Evolutionary conservation across 352 stramenopile genomes (phyloP).

Genomic region (Pythium aphanidermatum): DNA sequence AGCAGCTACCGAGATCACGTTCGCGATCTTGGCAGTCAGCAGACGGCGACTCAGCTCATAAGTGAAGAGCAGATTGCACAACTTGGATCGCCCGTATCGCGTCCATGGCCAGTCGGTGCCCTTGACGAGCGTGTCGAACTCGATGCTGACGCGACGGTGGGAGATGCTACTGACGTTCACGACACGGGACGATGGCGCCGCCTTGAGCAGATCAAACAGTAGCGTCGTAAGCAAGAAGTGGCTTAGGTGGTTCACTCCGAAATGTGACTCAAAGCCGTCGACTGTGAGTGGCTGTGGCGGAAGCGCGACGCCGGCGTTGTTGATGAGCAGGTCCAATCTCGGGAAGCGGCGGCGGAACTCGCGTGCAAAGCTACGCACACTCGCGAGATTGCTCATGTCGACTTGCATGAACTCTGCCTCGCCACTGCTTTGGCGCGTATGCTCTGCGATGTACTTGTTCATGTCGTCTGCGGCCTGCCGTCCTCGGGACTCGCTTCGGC

Average conservation of each 20-base stretch:
- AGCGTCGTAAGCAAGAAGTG: conserved; percentile 59
- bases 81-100: conserved; percentile 22
- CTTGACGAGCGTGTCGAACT: conserved; percentile 10
- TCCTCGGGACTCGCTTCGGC: conserved; percentile 27
- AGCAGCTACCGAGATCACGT: conserved; percentile 20
- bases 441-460: neutral
- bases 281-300: conserved; percentile 22
- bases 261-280: conserved; percentile 52
- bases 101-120: conserved; percentile 6
- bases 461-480: conserved; percentile 8
- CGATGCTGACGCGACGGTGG: conserved; percentile 10
- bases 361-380: conserved; percentile 33
- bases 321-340: conserved; percentile 59
- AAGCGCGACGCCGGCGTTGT: conserved; percentile 57
- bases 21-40: conserved; percentile 8
- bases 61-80: conserved; percentile 22
- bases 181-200: conserved; percentile 20
- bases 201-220: conserved; percentile 33
- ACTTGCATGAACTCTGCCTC: conserved; percentile 34
- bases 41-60: conserved; percentile 21
- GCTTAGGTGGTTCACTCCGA: conserved; percentile 67
- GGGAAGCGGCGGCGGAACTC: conserved; percentile 30
- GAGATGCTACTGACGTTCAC: conserved; percentile 35
- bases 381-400: conserved; percentile 34
- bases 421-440: neutral